phyloP scores from a whole-genome alignment of 2,329 filamentous ascomycete species.

The Phoma sp. region DNA sequence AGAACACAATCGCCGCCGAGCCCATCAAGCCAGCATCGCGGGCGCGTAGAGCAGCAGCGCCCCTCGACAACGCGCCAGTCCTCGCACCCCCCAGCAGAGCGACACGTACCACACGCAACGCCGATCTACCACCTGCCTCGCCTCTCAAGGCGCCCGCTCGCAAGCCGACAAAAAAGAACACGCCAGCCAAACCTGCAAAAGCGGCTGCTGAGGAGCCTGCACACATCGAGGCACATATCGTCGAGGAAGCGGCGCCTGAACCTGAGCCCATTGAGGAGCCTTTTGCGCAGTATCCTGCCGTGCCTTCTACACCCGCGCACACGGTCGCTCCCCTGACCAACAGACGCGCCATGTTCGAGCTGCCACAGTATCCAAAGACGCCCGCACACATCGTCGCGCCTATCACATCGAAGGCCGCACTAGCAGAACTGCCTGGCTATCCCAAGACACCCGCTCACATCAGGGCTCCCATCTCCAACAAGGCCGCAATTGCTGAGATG shows the following conservation, averaged over 20 bases:
- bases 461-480: conserved; percentile 21
- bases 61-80: conserved; percentile 14
- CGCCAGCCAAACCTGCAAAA: conserved; percentile 20
- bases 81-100: conserved; percentile 20
- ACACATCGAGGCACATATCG: neutral
- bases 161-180: conserved; percentile 31
- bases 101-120: conserved; percentile 31
- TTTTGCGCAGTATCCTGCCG: conserved; percentile 28
- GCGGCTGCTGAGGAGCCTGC: neutral
- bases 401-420: conserved; percentile 21
- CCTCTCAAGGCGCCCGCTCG: conserved; percentile 36
- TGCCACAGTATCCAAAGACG: conserved; percentile 31
- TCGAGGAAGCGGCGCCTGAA: neutral
- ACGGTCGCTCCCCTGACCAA: conserved; percentile 17
- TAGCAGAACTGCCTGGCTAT: conserved; percentile 29
- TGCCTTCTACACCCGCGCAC: conserved; percentile 30
- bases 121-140: conserved; percentile 26
- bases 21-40: conserved; percentile 28
- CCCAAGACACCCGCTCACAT: conserved; percentile 38
- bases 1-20: conserved; percentile 20
- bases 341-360: conserved; percentile 22
- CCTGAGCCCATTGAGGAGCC: conserved; percentile 27
- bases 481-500: conserved; percentile 28
- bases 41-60: conserved; percentile 25
- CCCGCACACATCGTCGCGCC: conserved; percentile 30